Base-by-base conservation (phyloP, 1,139 yeast species). In the Pneumocystis carinii region DNA sequence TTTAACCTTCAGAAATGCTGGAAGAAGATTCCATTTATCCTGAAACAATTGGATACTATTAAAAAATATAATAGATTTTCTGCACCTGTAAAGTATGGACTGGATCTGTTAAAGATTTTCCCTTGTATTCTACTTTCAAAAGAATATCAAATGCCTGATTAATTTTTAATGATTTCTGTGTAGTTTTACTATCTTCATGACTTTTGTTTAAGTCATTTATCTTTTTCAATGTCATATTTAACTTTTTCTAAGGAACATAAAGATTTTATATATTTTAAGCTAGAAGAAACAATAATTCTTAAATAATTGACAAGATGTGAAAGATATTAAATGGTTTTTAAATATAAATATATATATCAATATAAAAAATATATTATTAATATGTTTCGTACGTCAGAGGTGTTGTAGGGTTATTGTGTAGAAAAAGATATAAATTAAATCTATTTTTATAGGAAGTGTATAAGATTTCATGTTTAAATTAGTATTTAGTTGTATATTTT, bases 11-110 rank as follows among this genome's bases (percentile, higher is more conserved):
- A 92, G 77, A 72, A 92, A 92, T 0, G 98, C 98, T 0, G 99
- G 99, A 59, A 92, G 76, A 64, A 92, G 78, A 70, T 92, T 86
- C 99, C 99, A 92, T 75, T 92, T 92, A 75, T 92, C 99, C 71
- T 66, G 58, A 24, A 48, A 48, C 10, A 19, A 19, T 10, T 37
- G n/a, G n/a, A 19, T 48, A 48, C 32, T 38, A 24, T 17, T 32
- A 24, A 32, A 39, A 32, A 14, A 17, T 37, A 55, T 27, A 35
- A 7, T 37, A 35, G 19, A 32, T 27, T 19, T 12, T 27, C 55
- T 59, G 15, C 95, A 95, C 42, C 38, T 37, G 14, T 57, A 19
- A 37, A 0, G 97, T 89, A 70, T 83, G 83, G 73, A 92, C 86
- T 68, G 87, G 88, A 76, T 92, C 99, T 1, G 95, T 83, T 66